Base-by-base conservation (phyloP, 192 early-diverging fungal genomes). In the Pilaira anomala region DNA sequence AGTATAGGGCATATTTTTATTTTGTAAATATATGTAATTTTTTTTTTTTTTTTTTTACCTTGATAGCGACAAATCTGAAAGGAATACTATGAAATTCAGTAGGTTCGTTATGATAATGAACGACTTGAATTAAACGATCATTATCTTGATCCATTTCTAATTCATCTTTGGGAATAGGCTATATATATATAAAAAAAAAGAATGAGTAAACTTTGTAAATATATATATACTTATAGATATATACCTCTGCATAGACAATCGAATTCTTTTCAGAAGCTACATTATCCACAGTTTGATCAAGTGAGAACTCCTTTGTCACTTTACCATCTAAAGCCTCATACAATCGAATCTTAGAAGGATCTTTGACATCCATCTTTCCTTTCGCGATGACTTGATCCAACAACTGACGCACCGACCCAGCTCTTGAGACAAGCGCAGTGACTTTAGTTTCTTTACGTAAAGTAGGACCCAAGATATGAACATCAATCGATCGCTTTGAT, bases 51-150 rank as follows among this genome's bases (percentile, higher is more conserved):
- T n/a, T n/a, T n/a, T n/a, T n/a, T 46, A 62, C 67, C 80, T 78
- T 73, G 39, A 79, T 79, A 30, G 91, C 67, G 24, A 83, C 75
- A 63, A 97, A 89, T 62, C 77, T 72, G 77, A 98, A 96, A 8
- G 96, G 96, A 46, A 92, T 77, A 55, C 94, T 80, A 73, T 97
- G 92, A 2, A 78, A 67, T 24, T 81, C 79, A n/a, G 54, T 42
- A 12, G 87, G 79, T 21, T 93, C 88, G 59, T 88, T 86, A 58
- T 81, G 74, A 67, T 88, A 95, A 69, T 96, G 93, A 68, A 87
- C 85, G 18, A 91, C 90, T 25, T 81, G 82, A 60, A 97, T 62
- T 12, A 83, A 41, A 7, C 53, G 30, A 52, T 83, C 79, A 19
- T 63, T 62, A 39, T 72, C 56, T 9, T 65, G 69, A 21, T 48